Evolutionary conservation across 208 protist species (phyloP).

Genomic region (Trypanosoma mega): DNA sequence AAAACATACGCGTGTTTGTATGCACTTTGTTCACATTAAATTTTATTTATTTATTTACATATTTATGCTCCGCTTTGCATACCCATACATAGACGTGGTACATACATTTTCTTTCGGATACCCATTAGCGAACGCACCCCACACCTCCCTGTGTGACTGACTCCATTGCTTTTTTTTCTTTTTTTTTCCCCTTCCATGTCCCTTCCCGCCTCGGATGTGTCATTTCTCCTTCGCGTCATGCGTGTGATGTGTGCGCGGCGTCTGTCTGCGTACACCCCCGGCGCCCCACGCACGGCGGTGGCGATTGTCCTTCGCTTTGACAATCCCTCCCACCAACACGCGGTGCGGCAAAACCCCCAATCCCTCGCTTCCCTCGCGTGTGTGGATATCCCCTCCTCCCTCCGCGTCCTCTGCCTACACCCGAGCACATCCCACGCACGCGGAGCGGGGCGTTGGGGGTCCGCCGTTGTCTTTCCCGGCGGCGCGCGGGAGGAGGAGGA

Average conservation of each 20-base stretch:
- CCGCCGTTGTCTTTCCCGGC: conserved; percentile 74
- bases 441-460: too few species aligned
- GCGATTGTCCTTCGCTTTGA: conserved; percentile 73
- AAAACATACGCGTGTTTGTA: too few species aligned
- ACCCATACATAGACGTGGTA: too few species aligned
- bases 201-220: conserved; percentile 51
- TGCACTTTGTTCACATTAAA: too few species aligned
- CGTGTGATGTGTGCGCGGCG: conserved; percentile 33
- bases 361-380: conserved; percentile 3
- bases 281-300: conserved; percentile 35
- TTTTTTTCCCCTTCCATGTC: conserved; percentile 16
- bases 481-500: conserved; percentile 66
- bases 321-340: conserved; percentile 31
- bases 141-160: too few species aligned
- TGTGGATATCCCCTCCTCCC: conserved; percentile 26
- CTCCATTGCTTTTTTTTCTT: conserved; percentile 13
- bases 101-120: too few species aligned
- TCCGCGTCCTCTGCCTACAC: conserved; percentile 69
- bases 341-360: conserved; percentile 4
- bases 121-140: too few species aligned
- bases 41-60: too few species aligned
- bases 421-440: too few species aligned
- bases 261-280: conserved; percentile 57
- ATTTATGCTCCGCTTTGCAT: too few species aligned
- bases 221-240: conserved; percentile 42